These are phyloP conservation scores for Xylariaceae sp. DNA, from an alignment of 2,329 filamentous ascomycete genomes.

Conservation along the genomic window DNA sequence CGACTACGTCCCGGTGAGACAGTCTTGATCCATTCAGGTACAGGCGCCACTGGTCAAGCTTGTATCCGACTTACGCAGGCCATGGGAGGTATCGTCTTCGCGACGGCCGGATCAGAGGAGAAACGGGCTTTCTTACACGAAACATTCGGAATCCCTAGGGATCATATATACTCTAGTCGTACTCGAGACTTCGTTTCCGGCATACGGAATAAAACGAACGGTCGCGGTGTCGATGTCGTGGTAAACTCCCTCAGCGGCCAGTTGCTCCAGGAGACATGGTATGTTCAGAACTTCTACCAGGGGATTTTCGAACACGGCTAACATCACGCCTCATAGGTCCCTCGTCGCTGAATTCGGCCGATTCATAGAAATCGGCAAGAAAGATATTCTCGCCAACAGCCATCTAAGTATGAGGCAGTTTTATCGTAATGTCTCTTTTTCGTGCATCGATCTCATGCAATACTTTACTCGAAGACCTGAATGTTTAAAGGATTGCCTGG, in stretches of 20 bases:
- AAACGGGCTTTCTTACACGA: slow-evolving; percentile 29
- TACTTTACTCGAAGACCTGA: background rate
- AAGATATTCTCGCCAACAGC: slow-evolving; percentile 3
- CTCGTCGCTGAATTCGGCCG: slow-evolving; percentile 5
- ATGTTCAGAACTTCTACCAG: too few relatives aligned
- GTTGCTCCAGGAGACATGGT: too few relatives aligned
- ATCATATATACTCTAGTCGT: slow-evolving; percentile 25
- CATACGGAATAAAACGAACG: slow-evolving; percentile 4
- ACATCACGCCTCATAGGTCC: background rate
- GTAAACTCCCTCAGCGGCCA: slow-evolving; percentile 6
- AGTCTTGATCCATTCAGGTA: slow-evolving; percentile 17
- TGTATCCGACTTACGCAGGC: slow-evolving; percentile 11
- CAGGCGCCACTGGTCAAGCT: slow-evolving; percentile 19
- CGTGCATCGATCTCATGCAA: background rate
- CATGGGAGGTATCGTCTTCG: slow-evolving; percentile 14
- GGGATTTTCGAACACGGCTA: too few relatives aligned
- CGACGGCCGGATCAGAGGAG: slow-evolving; percentile 26
- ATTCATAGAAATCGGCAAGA: slow-evolving; percentile 8
- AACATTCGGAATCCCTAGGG: slow-evolving; percentile 22
- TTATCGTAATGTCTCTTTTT: slow-evolving; percentile 2
- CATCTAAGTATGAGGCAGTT: slow-evolving; percentile 6
- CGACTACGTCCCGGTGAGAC: background rate
- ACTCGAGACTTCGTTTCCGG: slow-evolving; percentile 16
- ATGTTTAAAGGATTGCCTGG: slow-evolving; percentile 1
- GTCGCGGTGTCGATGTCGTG: slow-evolving; percentile 8